Base-by-base conservation (phyloP, 306 rosid species). In the Citrullus amarus region DNA sequence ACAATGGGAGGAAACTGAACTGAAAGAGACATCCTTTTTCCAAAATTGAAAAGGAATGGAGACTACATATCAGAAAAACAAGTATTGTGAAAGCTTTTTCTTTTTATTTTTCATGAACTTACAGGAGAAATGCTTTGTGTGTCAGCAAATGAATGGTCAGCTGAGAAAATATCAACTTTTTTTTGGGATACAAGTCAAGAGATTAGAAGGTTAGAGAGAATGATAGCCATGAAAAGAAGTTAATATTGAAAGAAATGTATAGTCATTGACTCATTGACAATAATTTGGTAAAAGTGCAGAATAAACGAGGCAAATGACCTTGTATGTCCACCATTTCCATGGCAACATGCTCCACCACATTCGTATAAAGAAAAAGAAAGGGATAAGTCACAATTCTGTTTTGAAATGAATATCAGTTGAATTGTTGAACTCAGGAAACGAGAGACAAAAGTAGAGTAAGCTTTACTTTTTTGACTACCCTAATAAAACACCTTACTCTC, bases 141-240 rank as follows among this genome's bases (percentile, higher is more conserved):
- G 78, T 53, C 63, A 53, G 63, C 78, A 74, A 32, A 53, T 17
- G 62, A 74, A 44, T 32, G 78, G 48, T 34, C 18, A 53, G 32
- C 28, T 73, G 60, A 10, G 25, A 51, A 51, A 30, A 72, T 50
- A 72, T 4, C 15, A 48, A 12, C 36, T 32, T 32, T 32, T 32
- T 32, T 46, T 20, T 44, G 57, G 76, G 38, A 58, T 14, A n/a
- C n/a, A 70, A 44, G 58, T 70, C 57, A 46, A 46, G 58, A 72
- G 77, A 72, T 43, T 48, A 50, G 75, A 70, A 25, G 78, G 62
- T 50, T 72, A 72, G 9, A 17, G 77, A 72, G 44, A 72, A 15
- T 7, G 76, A 51, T 74, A 32, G 76, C 20, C 57, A 70, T 70
- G 76, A 46, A 70, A 74, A 74, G 78, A 74, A 74, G 78, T 74